Evolutionary conservation across 225 moss, liverwort and hornwort species (phyloP).

Genomic region (Neckera pumila): DNA sequence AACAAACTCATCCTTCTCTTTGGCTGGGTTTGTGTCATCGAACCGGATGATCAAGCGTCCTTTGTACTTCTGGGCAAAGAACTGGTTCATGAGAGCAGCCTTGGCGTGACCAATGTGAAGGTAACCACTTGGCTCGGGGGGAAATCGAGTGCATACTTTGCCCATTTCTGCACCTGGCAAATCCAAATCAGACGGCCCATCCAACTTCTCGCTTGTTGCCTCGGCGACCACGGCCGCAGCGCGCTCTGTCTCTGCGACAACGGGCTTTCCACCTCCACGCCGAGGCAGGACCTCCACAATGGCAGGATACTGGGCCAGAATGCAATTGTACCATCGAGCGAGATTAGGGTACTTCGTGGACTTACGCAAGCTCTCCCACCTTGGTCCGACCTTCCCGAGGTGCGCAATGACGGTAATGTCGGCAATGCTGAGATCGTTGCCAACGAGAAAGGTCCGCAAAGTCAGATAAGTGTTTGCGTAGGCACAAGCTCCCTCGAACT

Average conservation of each 20-base stretch:
- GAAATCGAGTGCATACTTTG: conserved; percentile 84
- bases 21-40: conserved; percentile 83
- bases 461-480: conserved; percentile 44
- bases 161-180: conserved; percentile 83
- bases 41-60: conserved; percentile 79
- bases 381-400: conserved; percentile 48
- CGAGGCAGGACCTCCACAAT: conserved; percentile 30
- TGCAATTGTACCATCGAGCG: conserved; percentile 75
- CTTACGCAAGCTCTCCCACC: conserved; percentile 75
- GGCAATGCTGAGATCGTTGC: conserved; percentile 61
- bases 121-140: conserved; percentile 90
- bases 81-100: conserved; percentile 86
- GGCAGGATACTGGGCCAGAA: conserved; percentile 43
- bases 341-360: conserved; percentile 53
- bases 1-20: conserved; percentile 86
- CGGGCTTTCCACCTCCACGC: conserved; percentile 19
- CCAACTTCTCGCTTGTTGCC: conserved; percentile 34
- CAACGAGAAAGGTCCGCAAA: conserved; percentile 71
- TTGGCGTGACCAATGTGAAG: conserved; percentile 96
- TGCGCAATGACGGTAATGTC: conserved; percentile 53
- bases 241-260: background rate
- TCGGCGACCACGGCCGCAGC: conserved; percentile 9
- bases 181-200: conserved; percentile 64
- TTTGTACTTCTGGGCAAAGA: conserved; percentile 76
- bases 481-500: conserved; percentile 69